Percentiles rank a stretch among this genome's conserved stretches.
Conservation (phyloP, 345 rosid genomes). For the Gossypium australe region DNA sequence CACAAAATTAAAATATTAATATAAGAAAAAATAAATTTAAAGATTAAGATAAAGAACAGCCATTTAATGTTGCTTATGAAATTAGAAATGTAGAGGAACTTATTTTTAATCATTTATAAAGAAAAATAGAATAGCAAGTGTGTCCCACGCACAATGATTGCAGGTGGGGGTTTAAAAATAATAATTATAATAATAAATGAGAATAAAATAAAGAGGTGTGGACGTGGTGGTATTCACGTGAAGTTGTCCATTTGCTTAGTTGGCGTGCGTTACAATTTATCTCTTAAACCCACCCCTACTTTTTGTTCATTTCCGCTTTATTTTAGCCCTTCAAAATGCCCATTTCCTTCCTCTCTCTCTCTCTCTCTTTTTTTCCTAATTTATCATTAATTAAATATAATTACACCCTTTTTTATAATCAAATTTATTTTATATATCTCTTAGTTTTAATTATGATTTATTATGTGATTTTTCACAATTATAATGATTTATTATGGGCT, state of each 20-base stretch:
- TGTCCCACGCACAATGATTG: neutral
- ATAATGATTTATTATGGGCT: no score
- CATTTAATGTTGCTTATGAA: no score
- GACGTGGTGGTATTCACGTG: conserved; percentile 12
- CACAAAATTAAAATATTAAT: no score
- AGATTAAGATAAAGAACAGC: no score
- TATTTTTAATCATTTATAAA: no score
- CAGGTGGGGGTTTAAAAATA: neutral
- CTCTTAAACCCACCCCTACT: neutral
- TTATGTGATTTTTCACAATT: no score
- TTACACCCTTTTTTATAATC: no score
- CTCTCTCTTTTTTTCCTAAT: neutral
- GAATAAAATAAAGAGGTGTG: conserved; percentile 14
- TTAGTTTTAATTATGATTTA: no score
- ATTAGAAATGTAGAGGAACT: no score
- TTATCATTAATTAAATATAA: neutral
- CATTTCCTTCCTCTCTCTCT: neutral
- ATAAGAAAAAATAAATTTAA: no score
- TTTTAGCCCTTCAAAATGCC: conserved; percentile 11
- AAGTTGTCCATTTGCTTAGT: neutral
- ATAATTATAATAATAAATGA: neutral
- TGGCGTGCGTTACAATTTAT: neutral
- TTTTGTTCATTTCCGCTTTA: neutral
- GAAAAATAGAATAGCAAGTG: neutral
- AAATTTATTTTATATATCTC: no score